Conservation (phyloP, 139 green algal genomes). For the Gonium pectorale region DNA sequence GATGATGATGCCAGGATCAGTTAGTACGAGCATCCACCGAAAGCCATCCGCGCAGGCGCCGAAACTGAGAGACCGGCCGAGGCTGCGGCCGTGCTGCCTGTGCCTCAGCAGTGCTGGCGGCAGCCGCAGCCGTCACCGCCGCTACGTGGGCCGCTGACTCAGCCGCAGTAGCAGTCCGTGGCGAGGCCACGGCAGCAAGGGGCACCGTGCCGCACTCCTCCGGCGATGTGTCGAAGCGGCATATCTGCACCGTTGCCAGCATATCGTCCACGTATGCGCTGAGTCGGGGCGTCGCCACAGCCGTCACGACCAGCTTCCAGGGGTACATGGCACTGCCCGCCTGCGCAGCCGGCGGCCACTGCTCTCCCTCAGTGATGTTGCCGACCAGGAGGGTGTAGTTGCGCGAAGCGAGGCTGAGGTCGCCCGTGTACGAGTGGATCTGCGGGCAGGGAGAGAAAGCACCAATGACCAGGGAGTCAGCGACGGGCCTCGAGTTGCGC, state of each 20-base stretch:
- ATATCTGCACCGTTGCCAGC: neutral
- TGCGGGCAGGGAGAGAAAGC: too few species aligned
- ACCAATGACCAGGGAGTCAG: too few species aligned
- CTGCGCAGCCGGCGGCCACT: neutral
- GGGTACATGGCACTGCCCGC: neutral
- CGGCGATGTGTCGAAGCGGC: neutral
- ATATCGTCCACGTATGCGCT: neutral
- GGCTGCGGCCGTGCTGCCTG: too few species aligned
- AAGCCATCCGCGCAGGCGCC: too few species aligned
- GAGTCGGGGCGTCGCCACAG: neutral
- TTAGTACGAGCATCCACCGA: too few species aligned
- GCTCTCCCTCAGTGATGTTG: neutral
- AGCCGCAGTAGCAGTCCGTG: too few species aligned
- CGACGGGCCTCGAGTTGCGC: neutral
- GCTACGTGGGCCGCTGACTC: too few species aligned
- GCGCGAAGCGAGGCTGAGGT: neutral
- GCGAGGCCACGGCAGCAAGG: too few species aligned
- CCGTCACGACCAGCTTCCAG: neutral
- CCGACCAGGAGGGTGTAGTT: constrained; percentile 13
- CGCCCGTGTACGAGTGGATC: constrained; percentile 19
- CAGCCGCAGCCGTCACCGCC: too few species aligned
- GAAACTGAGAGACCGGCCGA: too few species aligned
- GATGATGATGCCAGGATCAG: too few species aligned
- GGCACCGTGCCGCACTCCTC: neutral
- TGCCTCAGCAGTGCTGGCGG: too few species aligned